Percentiles rank a stretch among this genome's conserved stretches.
phyloP scores from a whole-genome alignment of 352 stramenopile genomes.

The Phytophthora tentaculata region DNA sequence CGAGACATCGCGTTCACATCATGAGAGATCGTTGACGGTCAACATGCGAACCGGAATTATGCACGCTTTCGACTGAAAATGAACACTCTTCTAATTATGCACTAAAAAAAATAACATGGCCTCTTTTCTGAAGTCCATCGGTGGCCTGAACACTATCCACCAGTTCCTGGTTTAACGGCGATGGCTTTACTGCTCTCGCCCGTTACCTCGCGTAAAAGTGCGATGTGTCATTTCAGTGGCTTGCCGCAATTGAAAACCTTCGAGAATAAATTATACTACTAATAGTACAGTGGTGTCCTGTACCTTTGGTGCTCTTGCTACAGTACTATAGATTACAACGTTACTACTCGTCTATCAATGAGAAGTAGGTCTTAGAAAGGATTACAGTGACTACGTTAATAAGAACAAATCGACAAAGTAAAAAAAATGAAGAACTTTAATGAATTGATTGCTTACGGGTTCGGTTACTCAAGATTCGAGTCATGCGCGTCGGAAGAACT shows the following conservation, averaged over 20 bases:
- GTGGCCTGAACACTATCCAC: neutral
- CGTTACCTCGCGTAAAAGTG: too few relatives aligned
- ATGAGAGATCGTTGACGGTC: neutral
- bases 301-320: too few relatives aligned
- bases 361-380: too few relatives aligned
- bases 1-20: slow-evolving; percentile 10
- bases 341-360: too few relatives aligned
- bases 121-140: neutral
- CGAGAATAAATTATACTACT: too few relatives aligned
- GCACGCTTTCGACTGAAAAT: slow-evolving; percentile 6
- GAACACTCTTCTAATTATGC: slow-evolving; percentile 3
- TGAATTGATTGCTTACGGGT: neutral
- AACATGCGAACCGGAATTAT: neutral
- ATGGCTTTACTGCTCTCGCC: neutral
- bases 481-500: slow-evolving; percentile 17
- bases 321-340: too few relatives aligned
- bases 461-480: neutral
- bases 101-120: slow-evolving; percentile 5
- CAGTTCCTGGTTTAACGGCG: neutral
- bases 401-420: too few relatives aligned
- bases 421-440: too few relatives aligned
- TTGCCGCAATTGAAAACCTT: too few relatives aligned
- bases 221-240: too few relatives aligned
- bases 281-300: too few relatives aligned
- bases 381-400: too few relatives aligned